Base-by-base conservation (phyloP, 257 asterid species). In the Lycium barbarum region DNA sequence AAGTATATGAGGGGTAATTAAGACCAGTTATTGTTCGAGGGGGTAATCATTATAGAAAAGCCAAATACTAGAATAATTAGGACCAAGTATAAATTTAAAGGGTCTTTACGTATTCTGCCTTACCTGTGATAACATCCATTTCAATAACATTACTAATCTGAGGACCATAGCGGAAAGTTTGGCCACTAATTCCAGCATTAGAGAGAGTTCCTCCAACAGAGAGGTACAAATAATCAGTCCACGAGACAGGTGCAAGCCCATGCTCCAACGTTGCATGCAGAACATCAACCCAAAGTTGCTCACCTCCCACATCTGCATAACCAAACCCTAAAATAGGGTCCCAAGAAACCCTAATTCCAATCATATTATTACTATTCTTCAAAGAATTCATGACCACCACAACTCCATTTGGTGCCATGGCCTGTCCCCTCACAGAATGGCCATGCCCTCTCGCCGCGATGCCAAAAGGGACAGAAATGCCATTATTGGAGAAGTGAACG, bases 151-250 rank as follows among this genome's bases (percentile, higher is more conserved):
- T 93, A 89, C 81, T 87, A 47, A 94, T 93, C 65, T 93, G 98
- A 85, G 98, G 98, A 11, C 98, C 98, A 84, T 94, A 83, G 0
- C 84, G 79, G 53, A 91, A 94, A 0, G 95, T 62, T 53, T 94
- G 98, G 6, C 98, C 98, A 85, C 98, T 89, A 2, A 94, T 89
- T 11, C 97, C 98, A 4, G 79, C 98, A 62, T 94, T 94, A 15
- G 98, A 94, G 20, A 94, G 91, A 9, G 97, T 93, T n/a, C 98
- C 97, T 0, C 97, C 98, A 54, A 93, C 97, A 33, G 87, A 90
- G 14, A 93, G 83, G 88, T 93, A 88, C 67, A 94, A 57, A 71
- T 91, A 94, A 81, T 94, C 98, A 0, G 98, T 93, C 98, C 95
- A 94, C 0, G 98, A 91, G 0, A 88, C 83, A 0, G 97, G 95